Base-by-base conservation (phyloP, 1,284 basidiomycete species). In the Cryptococcus floricola region DNA sequence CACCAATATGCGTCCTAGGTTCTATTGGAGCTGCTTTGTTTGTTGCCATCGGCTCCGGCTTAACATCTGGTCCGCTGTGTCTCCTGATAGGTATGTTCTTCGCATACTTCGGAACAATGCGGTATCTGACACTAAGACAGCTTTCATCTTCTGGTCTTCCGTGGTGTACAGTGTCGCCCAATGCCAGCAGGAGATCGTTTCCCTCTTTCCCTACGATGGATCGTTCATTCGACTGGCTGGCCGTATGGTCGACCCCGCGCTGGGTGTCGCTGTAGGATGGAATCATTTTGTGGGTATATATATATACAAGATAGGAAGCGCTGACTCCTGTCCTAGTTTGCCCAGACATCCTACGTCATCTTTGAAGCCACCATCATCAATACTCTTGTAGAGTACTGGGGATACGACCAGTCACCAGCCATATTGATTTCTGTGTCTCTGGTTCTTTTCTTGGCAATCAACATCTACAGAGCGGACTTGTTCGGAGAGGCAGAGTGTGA, bases 381-480 rank as follows among this genome's bases (percentile, higher is more conserved):
- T 46, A 59, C 57, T 10, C n/a, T 65, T 5, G 48, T 65, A 18
- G 53, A 54, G n/a, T 71, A 66, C 57, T 71, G 69, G 69, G 65
- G 46, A 12, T 38, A 58, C 51, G 23, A 66, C 53, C 18, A 57
- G 50, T 53, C 53, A 46, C 71, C 77, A 7, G 77, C 77, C 18
- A 74, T 77, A 16, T 76, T 75, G 70, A 77, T 80, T 61, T 68
- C 77, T 3, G 63, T 78, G 28, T 71, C 70, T 48, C 67, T 79
- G 37, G 61, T 78, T 9, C 55, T 76, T 39, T 71, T 77, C 54
- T 59, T 77, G 39, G 63, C 62, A 6, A 70, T 80, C 72, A 80
- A 80, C 63, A 62, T 77, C 28, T 68, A 74, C 57, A 74, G 77
- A 34, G 69, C 64, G 4, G 57, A 66, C 38, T 50, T 65, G 38